These are phyloP conservation scores for Mrakiaceae sp. DNA, from an alignment of 1,284 basidiomycete genomes.

Conservation along the genomic window DNA sequence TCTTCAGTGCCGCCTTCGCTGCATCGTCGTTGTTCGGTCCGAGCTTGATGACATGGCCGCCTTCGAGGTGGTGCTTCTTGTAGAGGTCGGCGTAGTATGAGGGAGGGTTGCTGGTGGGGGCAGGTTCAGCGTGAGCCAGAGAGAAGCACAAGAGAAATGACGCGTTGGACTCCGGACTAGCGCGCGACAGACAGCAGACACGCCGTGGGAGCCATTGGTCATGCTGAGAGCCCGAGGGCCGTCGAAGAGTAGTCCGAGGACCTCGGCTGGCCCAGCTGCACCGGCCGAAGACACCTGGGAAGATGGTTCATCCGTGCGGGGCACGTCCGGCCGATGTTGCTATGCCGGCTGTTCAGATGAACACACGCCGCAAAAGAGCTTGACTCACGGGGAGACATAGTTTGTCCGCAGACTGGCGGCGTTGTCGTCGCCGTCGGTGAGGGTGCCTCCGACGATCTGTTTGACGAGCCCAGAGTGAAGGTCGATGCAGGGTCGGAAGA, in stretches of 20 bases:
- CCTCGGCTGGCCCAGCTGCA: no score
- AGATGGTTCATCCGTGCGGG: no score
- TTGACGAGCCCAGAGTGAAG: slow-evolving; percentile 91
- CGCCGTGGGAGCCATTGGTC: no score
- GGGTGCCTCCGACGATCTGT: slow-evolving; percentile 93
- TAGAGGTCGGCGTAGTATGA: slow-evolving; percentile 75
- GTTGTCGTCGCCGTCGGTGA: slow-evolving; percentile 46
- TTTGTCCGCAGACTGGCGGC: slow-evolving; percentile 69
- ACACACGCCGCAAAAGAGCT: neutral
- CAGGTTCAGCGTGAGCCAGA: neutral
- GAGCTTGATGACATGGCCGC: slow-evolving; percentile 95
- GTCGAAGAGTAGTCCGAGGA: no score
- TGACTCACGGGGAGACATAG: slow-evolving; percentile 72
- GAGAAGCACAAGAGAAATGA: neutral
- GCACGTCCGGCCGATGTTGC: no score
- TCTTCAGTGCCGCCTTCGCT: slow-evolving; percentile 63
- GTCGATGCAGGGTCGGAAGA: slow-evolving; percentile 93
- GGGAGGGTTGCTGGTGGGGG: slow-evolving; percentile 56
- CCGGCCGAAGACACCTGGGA: no score
- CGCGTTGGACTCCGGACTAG: no score
- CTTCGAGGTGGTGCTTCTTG: slow-evolving; percentile 52
- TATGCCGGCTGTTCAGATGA: no score
- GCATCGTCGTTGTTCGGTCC: slow-evolving; percentile 78
- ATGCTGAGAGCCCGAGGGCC: no score
- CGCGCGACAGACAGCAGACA: no score